These are phyloP conservation scores for Coniella vitis DNA, from an alignment of 2,329 filamentous ascomycete genomes.

Conservation along the genomic window DNA sequence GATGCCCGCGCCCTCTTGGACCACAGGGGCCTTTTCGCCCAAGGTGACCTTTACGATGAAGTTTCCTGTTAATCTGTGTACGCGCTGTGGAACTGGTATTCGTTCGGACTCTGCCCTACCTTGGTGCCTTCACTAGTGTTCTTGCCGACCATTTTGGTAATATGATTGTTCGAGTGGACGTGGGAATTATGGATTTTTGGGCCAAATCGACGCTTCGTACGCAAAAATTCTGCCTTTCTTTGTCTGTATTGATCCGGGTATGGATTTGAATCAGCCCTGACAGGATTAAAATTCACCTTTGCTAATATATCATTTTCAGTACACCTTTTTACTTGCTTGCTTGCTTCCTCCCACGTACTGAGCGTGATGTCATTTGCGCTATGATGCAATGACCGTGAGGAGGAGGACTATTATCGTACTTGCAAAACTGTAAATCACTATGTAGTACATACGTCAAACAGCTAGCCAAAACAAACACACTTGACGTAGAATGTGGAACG, in stretches of 20 bases:
- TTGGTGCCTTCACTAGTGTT: constrained; percentile 12
- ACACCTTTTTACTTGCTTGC: too few relatives aligned
- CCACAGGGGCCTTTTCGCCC: constrained; percentile 38
- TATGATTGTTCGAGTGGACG: background rate
- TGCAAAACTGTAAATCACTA: too few relatives aligned
- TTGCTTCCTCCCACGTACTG: too few relatives aligned
- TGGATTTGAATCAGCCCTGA: too few relatives aligned
- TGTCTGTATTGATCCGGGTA: too few relatives aligned
- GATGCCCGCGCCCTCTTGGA: constrained; percentile 55
- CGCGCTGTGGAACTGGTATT: too few relatives aligned
- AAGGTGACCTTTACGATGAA: constrained; percentile 45
- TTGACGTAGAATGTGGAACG: constrained; percentile 1
- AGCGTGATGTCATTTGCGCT: background rate
- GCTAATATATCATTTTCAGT: background rate
- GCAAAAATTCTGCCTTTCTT: too few relatives aligned
- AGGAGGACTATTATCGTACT: too few relatives aligned
- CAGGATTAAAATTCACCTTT: too few relatives aligned
- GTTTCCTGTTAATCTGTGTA: too few relatives aligned
- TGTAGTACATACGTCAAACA: too few relatives aligned
- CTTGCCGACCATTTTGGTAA: constrained; percentile 10
- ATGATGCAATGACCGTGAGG: constrained; percentile 2
- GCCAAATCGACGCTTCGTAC: background rate
- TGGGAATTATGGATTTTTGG: background rate
- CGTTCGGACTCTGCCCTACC: constrained; percentile 1
- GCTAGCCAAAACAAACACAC: background rate